A percentile compares a stretch with the other conserved stretches of the same genome.
phyloP scores from a whole-genome alignment of 768 basidiomycete species.

The Pleurotus sapidus region DNA sequence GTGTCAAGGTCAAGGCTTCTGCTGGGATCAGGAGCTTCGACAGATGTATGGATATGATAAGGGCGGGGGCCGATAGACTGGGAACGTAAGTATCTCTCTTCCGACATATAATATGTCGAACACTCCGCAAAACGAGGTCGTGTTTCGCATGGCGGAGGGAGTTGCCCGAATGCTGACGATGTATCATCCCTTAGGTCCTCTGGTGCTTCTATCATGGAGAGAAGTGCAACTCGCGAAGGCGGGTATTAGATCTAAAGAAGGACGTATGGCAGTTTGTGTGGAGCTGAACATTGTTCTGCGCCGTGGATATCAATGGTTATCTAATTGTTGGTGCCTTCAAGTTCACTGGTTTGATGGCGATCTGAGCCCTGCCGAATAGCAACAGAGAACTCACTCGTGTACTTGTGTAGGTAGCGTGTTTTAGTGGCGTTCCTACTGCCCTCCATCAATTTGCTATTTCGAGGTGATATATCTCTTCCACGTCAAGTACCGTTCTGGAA shows the following conservation, averaged over 20 bases:
- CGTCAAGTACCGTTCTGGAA: slow-evolving; percentile 9
- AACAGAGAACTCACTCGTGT: neutral
- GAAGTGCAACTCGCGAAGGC: neutral
- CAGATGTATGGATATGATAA: slow-evolving; percentile 43
- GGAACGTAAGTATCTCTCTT: slow-evolving; percentile 39
- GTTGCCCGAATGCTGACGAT: neutral
- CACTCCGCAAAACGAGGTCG: neutral
- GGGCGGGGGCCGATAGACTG: slow-evolving; percentile 48
- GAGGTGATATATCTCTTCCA: slow-evolving; percentile 3
- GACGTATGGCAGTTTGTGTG: neutral
- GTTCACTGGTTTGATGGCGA: neutral
- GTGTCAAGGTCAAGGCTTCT: slow-evolving; percentile 48
- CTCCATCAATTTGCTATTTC: too few relatives aligned
- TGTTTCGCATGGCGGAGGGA: slow-evolving; percentile 1
- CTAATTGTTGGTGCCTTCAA: neutral
- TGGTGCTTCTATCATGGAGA: slow-evolving; percentile 7
- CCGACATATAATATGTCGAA: too few relatives aligned
- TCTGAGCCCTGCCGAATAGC: neutral
- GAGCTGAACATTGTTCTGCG: neutral
- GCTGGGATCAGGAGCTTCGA: slow-evolving; percentile 48
- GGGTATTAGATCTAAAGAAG: neutral
- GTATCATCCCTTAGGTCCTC: neutral
- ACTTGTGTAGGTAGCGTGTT: too few relatives aligned
- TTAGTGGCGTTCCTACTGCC: too few relatives aligned
- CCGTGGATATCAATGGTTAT: neutral